phyloP scores from a whole-genome alignment of 2,329 filamentous ascomycete species.

The Colletotrichum tropicale region DNA sequence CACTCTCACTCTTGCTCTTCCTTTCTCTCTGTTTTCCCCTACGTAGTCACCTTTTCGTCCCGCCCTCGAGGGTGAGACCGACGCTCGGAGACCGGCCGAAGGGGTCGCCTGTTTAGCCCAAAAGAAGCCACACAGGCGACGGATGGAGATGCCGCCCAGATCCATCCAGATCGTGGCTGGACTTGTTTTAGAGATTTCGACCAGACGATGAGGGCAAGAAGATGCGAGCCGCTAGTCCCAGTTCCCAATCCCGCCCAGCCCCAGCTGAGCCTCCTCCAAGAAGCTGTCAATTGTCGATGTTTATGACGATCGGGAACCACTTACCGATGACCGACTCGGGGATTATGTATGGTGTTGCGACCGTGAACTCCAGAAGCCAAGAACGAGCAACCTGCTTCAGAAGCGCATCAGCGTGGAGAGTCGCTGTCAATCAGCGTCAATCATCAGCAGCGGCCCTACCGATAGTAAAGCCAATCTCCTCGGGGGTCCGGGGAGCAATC shows the following conservation, averaged over 20 bases:
- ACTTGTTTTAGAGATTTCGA: neutral
- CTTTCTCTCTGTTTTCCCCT: neutral
- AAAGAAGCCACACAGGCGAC: neutral
- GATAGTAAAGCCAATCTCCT: neutral
- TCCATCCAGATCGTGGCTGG: neutral
- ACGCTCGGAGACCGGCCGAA: conserved; percentile 5
- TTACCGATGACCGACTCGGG: neutral
- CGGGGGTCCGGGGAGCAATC: neutral
- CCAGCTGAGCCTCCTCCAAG: neutral
- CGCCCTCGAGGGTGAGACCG: neutral
- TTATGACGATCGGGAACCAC: conserved; percentile 4
- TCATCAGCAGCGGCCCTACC: neutral
- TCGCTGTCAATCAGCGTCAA: neutral
- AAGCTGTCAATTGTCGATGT: neutral
- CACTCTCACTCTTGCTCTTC: neutral
- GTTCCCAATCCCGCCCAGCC: neutral
- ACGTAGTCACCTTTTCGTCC: neutral
- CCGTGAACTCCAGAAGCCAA: neutral
- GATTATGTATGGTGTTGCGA: neutral
- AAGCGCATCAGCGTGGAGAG: neutral
- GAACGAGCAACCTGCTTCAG: neutral
- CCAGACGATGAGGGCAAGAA: neutral
- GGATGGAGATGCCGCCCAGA: neutral
- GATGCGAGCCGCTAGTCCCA: neutral
- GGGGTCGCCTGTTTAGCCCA: neutral